Evolutionary conservation across 202 grass and related monocot species (phyloP), one percentile per base, ranked within the genome.

Genomic region (Schoenoplectus triqueter): DNA sequence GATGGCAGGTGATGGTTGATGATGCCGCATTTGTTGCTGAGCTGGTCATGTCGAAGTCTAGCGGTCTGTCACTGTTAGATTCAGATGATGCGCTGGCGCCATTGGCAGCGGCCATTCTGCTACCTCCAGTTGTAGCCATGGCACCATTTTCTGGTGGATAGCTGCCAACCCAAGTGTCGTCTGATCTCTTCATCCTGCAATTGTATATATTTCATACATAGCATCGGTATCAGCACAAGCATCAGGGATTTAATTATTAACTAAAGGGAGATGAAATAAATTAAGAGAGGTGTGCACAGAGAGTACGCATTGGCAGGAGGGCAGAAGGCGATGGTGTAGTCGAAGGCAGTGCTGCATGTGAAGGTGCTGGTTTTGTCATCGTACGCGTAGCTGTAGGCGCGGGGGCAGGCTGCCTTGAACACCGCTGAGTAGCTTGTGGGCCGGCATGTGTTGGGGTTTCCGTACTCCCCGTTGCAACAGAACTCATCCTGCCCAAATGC

Each of bases 341-440:
- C 95, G 59, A 68, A 85, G 57, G 92, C 92, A 1, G 47, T 6
- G 49, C 31, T 88, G 87, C 95, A 95, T 9, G 95, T 95, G 88
- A 94, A 98, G 41, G 91, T 98, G 91, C 91, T 93, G 10, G 91
- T 88, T 18, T 66, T 57, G 83, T 95, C 95, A 39, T 95, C 95
- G 62, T 92, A 98, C 6, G 95, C 95, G 62, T 98, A 98, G 89
- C 95, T 98, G 87, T 98, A 98, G 0, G 95, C 93, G n/a, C 88
- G 90, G 2, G 95, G 95, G 69, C 95, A 98, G 31, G 95, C 92
- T 0, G 84, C 46, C 87, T 98, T 98, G 88, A 98, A 98, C 82
- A 95, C 89, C 46, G 85, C 45, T 2, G 95, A 98, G 86, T 98
- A 98, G 9, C 19, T 50, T 10, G 93, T 94, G 8, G 92, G 92